Conservation (phyloP, 345 rosid genomes). For the Excoecaria cochinchinensis region DNA sequence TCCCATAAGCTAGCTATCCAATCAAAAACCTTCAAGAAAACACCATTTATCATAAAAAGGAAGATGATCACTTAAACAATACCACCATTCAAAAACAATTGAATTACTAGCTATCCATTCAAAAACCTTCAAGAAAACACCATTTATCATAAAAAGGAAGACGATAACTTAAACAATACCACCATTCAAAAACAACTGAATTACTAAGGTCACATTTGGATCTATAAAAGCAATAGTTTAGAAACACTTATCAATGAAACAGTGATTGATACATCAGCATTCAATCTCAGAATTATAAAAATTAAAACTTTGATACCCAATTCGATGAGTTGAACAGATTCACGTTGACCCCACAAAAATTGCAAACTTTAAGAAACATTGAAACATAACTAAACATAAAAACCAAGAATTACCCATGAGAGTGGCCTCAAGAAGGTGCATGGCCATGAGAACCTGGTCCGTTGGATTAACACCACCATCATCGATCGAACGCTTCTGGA, state of each 20-base stretch:
- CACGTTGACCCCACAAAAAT: constrained; percentile 2
- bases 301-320: neutral
- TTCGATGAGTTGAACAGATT: neutral
- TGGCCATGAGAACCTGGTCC: constrained; percentile 38
- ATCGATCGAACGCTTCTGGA: constrained; percentile 28
- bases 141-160: neutral
- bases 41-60: too few species aligned
- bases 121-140: too few species aligned
- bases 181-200: neutral
- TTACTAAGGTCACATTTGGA: neutral
- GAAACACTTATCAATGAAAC: constrained; percentile 2
- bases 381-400: neutral
- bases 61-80: neutral
- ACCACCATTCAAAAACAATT: neutral
- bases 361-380: neutral
- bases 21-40: neutral
- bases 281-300: neutral
- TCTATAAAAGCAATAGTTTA: neutral
- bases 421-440: constrained; percentile 31
- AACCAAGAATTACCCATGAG: constrained; percentile 33
- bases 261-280: neutral
- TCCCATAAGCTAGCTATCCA: neutral
- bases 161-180: neutral
- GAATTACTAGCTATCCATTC: too few species aligned
- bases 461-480: constrained; percentile 27